Base-by-base conservation (phyloP, 2,329 filamentous ascomycete genomes). In the Ascochyta clinopodiicola region DNA sequence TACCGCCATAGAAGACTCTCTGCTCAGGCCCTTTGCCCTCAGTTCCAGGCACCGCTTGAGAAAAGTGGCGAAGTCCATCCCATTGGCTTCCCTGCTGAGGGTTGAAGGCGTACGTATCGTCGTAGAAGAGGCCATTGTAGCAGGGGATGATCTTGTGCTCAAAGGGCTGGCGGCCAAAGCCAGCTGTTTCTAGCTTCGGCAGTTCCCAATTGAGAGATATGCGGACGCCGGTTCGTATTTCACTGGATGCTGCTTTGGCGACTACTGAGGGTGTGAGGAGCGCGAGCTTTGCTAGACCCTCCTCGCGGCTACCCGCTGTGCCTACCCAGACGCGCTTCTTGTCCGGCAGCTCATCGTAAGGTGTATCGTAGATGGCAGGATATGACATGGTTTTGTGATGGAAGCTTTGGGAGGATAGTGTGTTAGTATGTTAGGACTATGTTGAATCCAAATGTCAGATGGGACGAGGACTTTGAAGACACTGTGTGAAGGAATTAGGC, bases 191-290 rank as follows among this genome's bases (percentile, higher is more conserved):
- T 4, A 84, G 68, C 63, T 84, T 84, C 3, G 73, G 80, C 63
- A 85, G 63, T 31, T 82, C 79, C 82, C 82, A 85, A n/a, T 75
- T 76, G 19, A 85, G 71, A 1, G 77, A 78, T 7, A 83, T 77
- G 13, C 82, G 75, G 12, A 69, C 71, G 6, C 83, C 82, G 1
- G 78, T 81, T 32, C 74, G 75, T 60, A 85, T 83, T 61, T 82
- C 78, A 2, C 71, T 70, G 12, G 74, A 70, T 13, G 82, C 81
- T 1, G 81, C 77, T 22, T 73, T 73, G 6, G 79, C 77, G 9
- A 84, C 80, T 1, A 80, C 68, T 1, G 82, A 78, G 2, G 81
- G 80, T 0, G 82, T 85, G 15, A 85, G 73, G 1, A 85, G 76
- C 0, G 77, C 77, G 0, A 86, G 77, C 22, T 79, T 79, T 2